Percentiles rank a stretch among this genome's conserved stretches.
phyloP scores from a whole-genome alignment of 2,329 filamentous ascomycete genomes.

The Lecanicillium sp. region DNA sequence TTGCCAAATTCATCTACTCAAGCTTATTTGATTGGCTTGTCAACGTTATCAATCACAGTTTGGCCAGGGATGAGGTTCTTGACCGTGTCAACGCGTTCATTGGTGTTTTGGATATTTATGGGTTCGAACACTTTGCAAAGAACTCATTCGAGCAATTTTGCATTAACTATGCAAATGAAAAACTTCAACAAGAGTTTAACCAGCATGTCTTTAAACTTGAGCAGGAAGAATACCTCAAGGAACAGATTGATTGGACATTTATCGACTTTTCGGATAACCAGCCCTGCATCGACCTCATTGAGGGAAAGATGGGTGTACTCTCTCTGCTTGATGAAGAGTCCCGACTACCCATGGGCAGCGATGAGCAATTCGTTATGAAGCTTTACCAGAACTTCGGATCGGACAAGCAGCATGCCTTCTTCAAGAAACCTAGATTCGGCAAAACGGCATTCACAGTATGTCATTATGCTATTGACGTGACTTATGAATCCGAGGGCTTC shows the following conservation, averaged over 20 bases:
- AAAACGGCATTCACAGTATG: slow-evolving; percentile 97
- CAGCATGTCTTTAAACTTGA: slow-evolving; percentile 98
- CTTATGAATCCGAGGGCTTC: slow-evolving; percentile 97
- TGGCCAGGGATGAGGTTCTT: slow-evolving; percentile 83
- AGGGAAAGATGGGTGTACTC: slow-evolving; percentile 90
- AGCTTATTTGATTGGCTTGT: slow-evolving; percentile 98
- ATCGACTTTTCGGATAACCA: slow-evolving; percentile 99
- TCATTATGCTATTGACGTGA: slow-evolving; percentile 96
- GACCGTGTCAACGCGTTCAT: slow-evolving; percentile 83
- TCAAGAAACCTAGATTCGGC: slow-evolving; percentile 96
- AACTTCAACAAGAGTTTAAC: slow-evolving; percentile 98
- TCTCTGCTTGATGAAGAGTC: slow-evolving; percentile 95
- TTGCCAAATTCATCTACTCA: slow-evolving; percentile 98
- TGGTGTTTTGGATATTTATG: slow-evolving; percentile 97
- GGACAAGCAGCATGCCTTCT: slow-evolving; percentile 83
- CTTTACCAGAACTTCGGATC: slow-evolving; percentile 86
- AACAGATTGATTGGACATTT: slow-evolving; percentile 98
- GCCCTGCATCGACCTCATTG: slow-evolving; percentile 96
- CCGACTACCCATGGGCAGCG: slow-evolving; percentile 90
- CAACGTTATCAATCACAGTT: slow-evolving; percentile 86
- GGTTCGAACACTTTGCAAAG: slow-evolving; percentile 98
- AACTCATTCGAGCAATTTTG: slow-evolving; percentile 99
- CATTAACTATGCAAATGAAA: slow-evolving; percentile 99
- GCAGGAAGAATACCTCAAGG: slow-evolving; percentile 92
- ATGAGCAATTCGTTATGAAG: slow-evolving; percentile 95